Evolutionary conservation across 192 early-diverging fungal genomes (phyloP), one percentile per base, ranked within the genome.

Genomic region (Chytriomyces confervae): DNA sequence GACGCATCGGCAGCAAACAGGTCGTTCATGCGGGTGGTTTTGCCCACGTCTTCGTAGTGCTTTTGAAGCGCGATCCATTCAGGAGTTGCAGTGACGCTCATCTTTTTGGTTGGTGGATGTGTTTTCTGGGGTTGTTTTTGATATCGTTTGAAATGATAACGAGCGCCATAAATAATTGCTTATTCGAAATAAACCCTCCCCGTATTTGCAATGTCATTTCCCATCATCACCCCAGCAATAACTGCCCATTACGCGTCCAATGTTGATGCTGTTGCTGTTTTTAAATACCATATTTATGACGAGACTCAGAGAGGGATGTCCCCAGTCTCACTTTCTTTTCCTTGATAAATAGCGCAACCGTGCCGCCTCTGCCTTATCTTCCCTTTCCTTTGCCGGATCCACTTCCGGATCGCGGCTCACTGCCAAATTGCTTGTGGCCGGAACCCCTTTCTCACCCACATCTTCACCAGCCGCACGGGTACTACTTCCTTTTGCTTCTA

Each of bases 21-120:
- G 61, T 94, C 83, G 81, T 91, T 92, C 79, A 99, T 88, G 64
- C 92, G 85, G 72, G 94, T 84, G 45, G 87, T 69, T 79, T 92
- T 93, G 75, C 92, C 96, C 3, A 83, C 79, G 3, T 87, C 66
- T 77, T 96, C 91, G 82, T 96, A 97, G 84, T 97, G 93, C 44
- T 80, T 85, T 88, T 97, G 93, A 62, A 99, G 92, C 13, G 87
- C 89, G 80, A 94, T 85, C 94, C 97, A 99, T 75, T 94, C 81
- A 11, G 77, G 50, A 61, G 69, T 63, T 44, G 66, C n/a, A n/a
- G 84, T 88, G 24, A 84, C 83, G 51, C 64, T 29, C 24, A 68
- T 23, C 16, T 57, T 50, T 7, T 60, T 72, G n/a, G 16, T 72
- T 11, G 53, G 20, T 20, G 53, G 53, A 57, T 57, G 29, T 36